These are phyloP conservation scores for Xenoacremonium recifei DNA, from an alignment of 2,329 filamentous ascomycete genomes.

Conservation along the genomic window DNA sequence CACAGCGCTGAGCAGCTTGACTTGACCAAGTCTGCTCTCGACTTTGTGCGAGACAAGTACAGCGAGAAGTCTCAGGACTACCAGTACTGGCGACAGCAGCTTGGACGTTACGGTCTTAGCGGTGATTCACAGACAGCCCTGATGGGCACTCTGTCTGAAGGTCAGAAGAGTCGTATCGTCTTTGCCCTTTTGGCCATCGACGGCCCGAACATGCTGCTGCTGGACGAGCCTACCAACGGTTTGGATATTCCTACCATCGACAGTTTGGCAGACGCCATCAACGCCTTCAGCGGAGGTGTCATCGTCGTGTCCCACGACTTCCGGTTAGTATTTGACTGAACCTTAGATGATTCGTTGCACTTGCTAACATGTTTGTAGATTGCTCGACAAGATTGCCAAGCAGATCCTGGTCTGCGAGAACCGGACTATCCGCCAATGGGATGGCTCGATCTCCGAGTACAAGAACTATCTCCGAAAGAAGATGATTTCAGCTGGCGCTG, in stretches of 20 bases:
- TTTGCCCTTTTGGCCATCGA: slow-evolving; percentile 96
- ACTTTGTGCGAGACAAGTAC: slow-evolving; percentile 98
- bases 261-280: slow-evolving; percentile 95
- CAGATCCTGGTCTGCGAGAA: slow-evolving; percentile 99
- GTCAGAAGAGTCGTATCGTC: slow-evolving; percentile 96
- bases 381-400: slow-evolving; percentile 99
- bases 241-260: slow-evolving; percentile 98
- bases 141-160: slow-evolving; percentile 97
- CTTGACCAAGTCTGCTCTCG: slow-evolving; percentile 93
- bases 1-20: slow-evolving; percentile 98
- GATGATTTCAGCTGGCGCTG: slow-evolving; percentile 87
- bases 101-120: slow-evolving; percentile 88
- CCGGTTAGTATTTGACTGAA: slow-evolving; percentile 61
- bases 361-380: slow-evolving; percentile 48
- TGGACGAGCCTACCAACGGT: slow-evolving; percentile 99
- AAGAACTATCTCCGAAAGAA: slow-evolving; percentile 99
- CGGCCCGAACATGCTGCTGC: slow-evolving; percentile 91
- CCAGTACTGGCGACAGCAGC: slow-evolving; percentile 98
- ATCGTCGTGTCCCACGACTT: slow-evolving; percentile 99
- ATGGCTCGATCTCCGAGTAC: slow-evolving; percentile 88
- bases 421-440: slow-evolving; percentile 88
- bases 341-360: not conserved
- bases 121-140: slow-evolving; percentile 94
- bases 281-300: slow-evolving; percentile 92
- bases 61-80: slow-evolving; percentile 87